Base-by-base conservation (phyloP, 2,329 filamentous ascomycete species). In the Camillea tinctor region DNA sequence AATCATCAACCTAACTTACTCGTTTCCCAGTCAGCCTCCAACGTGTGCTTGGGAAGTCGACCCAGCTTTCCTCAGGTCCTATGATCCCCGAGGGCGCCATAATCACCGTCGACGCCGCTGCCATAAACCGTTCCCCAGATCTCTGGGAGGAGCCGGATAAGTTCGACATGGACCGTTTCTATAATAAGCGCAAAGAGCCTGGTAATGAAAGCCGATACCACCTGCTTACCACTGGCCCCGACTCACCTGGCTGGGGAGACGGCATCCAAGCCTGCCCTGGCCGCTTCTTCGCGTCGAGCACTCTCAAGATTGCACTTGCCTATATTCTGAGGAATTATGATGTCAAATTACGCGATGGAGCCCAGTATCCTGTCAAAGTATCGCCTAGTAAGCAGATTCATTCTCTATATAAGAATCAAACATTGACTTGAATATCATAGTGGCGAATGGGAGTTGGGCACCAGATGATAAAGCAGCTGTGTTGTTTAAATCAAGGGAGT, bases 241-340 rank as follows among this genome's bases (percentile, higher is more conserved):
- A 62, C 24, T 58, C 55, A n/a, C 59, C 59, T 1, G 60, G 60
- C 4, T 64, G 59, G 59, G 62, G 62, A 17, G 59, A 62, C 19
- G 62, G 62, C 2, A 55, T 54, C 9, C 62, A 62, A 17, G 62
- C 62, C 9, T 64, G 62, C 50, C 61, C 62, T 1, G 62, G 62
- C 2, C 59, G 62, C 9, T 55, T 62, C 26, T 62, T 64, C 21
- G 62, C 62, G 1, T 53, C 54, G 0, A 64, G 51, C 50, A 62
- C 62, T 1, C 20, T 62, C 24, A 64, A 64, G 17, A 62, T 64
- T 7, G 57, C 55, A 13, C 50, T 64, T 15, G 40, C 53, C 4
- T 17, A 61, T 17, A 17, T 63, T 13, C 44, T 63, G 9, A 30
- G 17, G 24, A 57, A 63, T 3, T 63, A 63, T 40, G 61, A 61